phyloP scores from a whole-genome alignment of 139 green algal species.

The Tetraselmis striata region DNA sequence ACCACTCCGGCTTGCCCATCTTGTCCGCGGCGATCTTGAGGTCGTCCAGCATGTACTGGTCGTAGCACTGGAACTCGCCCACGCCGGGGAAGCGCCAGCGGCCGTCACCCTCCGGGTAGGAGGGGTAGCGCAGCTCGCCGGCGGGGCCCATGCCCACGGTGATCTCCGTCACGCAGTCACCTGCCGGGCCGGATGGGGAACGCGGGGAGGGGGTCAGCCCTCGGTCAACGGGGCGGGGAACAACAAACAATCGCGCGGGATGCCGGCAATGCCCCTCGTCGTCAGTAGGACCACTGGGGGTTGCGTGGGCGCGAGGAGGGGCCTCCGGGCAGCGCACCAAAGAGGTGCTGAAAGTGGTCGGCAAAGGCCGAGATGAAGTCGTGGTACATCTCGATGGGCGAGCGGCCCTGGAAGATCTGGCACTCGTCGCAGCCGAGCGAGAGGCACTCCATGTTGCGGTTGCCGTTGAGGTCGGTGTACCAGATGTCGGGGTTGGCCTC shows the following conservation, averaged over 20 bases:
- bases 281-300: no score
- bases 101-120: slow-evolving; percentile 90
- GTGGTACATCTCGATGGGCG: slow-evolving; percentile 83
- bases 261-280: no score
- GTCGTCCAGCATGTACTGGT: slow-evolving; percentile 90
- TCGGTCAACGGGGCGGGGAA: not conserved
- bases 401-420: slow-evolving; percentile 75
- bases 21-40: slow-evolving; percentile 55
- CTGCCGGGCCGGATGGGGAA: slow-evolving; percentile 20
- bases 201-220: not conserved
- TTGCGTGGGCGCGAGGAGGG: no score
- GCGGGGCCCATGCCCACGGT: slow-evolving; percentile 92
- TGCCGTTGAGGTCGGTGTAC: slow-evolving; percentile 84
- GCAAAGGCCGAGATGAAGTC: slow-evolving; percentile 91
- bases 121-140: slow-evolving; percentile 96
- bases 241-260: not conserved
- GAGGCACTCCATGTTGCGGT: slow-evolving; percentile 89
- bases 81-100: slow-evolving; percentile 94
- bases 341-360: slow-evolving; percentile 59
- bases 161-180: slow-evolving; percentile 78
- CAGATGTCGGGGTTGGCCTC: slow-evolving; percentile 88
- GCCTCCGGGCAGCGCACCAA: no score
- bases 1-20: slow-evolving; percentile 80
- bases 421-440: slow-evolving; percentile 83
- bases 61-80: slow-evolving; percentile 98